Evolutionary conservation across 495 filamentous ascomycete genomes (phyloP), one percentile per base, ranked within the genome.

Genomic region (Penicillium verhagenii): DNA sequence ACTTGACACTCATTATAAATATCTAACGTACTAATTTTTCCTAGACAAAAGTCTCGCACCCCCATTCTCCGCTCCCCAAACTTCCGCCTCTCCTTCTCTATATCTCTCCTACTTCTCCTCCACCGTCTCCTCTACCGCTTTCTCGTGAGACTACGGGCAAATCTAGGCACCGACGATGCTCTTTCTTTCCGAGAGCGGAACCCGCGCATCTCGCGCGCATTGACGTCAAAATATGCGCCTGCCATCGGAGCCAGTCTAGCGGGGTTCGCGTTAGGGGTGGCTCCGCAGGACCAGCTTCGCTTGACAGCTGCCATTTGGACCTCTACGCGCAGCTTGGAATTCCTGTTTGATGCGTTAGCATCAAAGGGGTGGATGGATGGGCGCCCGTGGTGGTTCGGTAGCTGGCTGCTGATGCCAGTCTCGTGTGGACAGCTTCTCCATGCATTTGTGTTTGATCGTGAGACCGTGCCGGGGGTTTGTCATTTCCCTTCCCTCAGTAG

Each of bases 381-480:
- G 38, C 75, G 82, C 56, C 88, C 91, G 6, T 81, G 81, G 83
- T 98, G 94, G 94, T 93, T 91, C 78, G 94, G 93, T 20, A 96
- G 91, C 66, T 97, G 93, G 93, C 76, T 97, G 79, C 73, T 97
- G 62, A 92, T 96, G 80, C 94, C 94, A 1, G 64, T 95, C n/a
- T 86, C 91, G 11, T 90, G 85, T 64, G 94, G 92, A 28, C 94
- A 97, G 73, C 77, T 98, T 47, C 76, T 97, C 48, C 91, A 97
- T 70, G 87, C 93, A 2, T 89, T 92, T 69, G 83, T 97, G 25
- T 97, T 97, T 75, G 92, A 97, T 66, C 81, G 89, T 46, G 92
- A 96, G 62, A 90, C 87, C 66, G 90, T 92, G 56, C 92, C 93
- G 0, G 76, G 72, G 66, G 82, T 82, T 64, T 11, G 64, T 56